Conservation (phyloP, 495 filamentous ascomycete genomes). For the Xanthoparmelia taractica region DNA sequence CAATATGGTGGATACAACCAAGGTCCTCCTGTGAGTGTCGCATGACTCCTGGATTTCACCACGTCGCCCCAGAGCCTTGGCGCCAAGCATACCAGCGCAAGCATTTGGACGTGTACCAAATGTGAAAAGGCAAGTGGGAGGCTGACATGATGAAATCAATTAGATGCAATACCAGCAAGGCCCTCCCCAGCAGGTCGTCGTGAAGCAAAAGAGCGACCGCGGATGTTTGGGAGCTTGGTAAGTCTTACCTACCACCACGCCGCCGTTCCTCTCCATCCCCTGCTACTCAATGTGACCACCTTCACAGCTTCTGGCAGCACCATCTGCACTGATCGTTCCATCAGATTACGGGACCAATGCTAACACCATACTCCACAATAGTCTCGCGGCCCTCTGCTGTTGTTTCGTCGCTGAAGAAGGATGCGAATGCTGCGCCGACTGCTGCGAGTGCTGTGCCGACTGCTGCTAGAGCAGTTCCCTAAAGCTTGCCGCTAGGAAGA, state of each 20-base stretch:
- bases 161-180: constrained; percentile 55
- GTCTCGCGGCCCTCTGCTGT: constrained; percentile 65
- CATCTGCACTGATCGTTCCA: not conserved
- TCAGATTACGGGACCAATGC: constrained; percentile 5
- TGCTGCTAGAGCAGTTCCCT: constrained; percentile 13
- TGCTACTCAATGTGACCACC: not conserved
- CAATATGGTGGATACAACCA: constrained; percentile 37
- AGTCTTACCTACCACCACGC: constrained; percentile 20
- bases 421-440: constrained; percentile 70
- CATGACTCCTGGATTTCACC: constrained; percentile 24
- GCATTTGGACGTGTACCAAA: constrained; percentile 12
- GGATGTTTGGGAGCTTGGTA: constrained; percentile 59
- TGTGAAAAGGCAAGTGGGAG: constrained; percentile 15
- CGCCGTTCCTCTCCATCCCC: not conserved
- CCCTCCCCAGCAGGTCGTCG: constrained; percentile 41
- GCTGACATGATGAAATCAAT: constrained; percentile 18
- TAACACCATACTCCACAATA: constrained; percentile 24
- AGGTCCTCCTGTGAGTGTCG: constrained; percentile 31
- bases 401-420: constrained; percentile 73
- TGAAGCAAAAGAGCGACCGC: constrained; percentile 43
- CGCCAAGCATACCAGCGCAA: constrained; percentile 1
- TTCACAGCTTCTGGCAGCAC: not conserved
- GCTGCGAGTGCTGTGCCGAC: constrained; percentile 47
- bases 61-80: constrained; percentile 6
- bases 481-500: not conserved